Percentiles rank a stretch among this genome's conserved stretches.
These are phyloP conservation scores for Suillus weaverae DNA, from an alignment of 768 basidiomycete genomes.

Conservation along the genomic window DNA sequence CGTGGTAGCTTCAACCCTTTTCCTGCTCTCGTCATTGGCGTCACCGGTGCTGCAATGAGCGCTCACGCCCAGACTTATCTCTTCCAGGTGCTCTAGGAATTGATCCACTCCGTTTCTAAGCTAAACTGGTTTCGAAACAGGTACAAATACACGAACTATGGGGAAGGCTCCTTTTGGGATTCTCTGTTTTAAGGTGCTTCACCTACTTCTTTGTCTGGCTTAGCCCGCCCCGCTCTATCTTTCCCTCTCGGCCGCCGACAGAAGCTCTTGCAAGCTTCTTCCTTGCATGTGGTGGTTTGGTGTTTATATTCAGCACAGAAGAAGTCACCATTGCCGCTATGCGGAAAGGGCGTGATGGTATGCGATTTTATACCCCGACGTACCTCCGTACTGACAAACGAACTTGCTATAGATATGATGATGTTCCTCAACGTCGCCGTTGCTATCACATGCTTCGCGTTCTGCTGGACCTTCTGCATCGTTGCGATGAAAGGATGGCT, in stretches of 20 bases:
- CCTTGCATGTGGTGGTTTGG: constrained; percentile 82
- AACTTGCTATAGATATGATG: constrained; percentile 65
- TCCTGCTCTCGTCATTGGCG: constrained; percentile 90
- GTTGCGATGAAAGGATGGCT: constrained; percentile 85
- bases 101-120: background rate
- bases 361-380: constrained; percentile 18
- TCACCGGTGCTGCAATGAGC: constrained; percentile 91
- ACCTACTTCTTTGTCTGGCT: constrained; percentile 97
- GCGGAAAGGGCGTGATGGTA: constrained; percentile 84
- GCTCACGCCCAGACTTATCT: constrained; percentile 88
- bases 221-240: constrained; percentile 74
- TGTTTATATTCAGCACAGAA: constrained; percentile 89
- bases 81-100: constrained; percentile 62
- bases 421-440: constrained; percentile 87
- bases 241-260: constrained; percentile 91
- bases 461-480: constrained; percentile 78
- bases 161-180: constrained; percentile 83
- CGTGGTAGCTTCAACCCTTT: constrained; percentile 84
- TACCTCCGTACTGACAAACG: background rate
- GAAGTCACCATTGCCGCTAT: constrained; percentile 90
- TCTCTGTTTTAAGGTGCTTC: constrained; percentile 75
- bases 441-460: constrained; percentile 82
- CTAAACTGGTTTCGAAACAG: constrained; percentile 29
- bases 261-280: constrained; percentile 89
- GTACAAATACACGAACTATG: constrained; percentile 90